Base-by-base conservation (phyloP, 2,329 filamentous ascomycete genomes). In the Cercospora sesami region DNA sequence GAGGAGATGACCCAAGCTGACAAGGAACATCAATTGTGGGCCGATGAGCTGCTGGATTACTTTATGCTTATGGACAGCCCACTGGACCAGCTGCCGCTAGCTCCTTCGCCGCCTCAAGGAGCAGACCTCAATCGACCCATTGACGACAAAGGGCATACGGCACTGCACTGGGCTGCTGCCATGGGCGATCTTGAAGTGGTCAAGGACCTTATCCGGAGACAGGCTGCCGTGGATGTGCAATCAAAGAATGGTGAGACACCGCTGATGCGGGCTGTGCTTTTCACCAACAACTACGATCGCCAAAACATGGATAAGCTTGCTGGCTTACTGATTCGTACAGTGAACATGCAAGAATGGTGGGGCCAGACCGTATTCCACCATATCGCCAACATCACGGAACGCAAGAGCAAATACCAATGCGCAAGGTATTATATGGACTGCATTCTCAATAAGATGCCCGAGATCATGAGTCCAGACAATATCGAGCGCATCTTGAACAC, bases 161-260 rank as follows among this genome's bases (percentile, higher is more conserved):
- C 94, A 5, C 86, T 99, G 72, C 95, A 99, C 78, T 99, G 95
- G 95, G 95, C 94, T 18, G 93, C 93, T 63, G 93, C 95, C 26
- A 99, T 99, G 94, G 95, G 95, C 67, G 95, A 98, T 73, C 84
- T 97, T 31, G 91, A 94, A 60, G 92, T 98, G 16, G 92, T 97
- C 69, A 93, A 90, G 78, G 91, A 96, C 78, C 84, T 99, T 18
- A 90, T 95, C 74, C 86, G 89, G 48, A 93, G 94, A 69, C 90
- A 91, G 51, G 93, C 94, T 10, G 88, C 88, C 69, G 84, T 93
- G 16, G 87, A 88, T 31, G 88, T 90, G 2, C 86, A 90, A 69
- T 89, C 88, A 0, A 85, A 82, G 69, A 82, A 81, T 64, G 81
- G 83, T 42, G 94, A 98, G 80, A 98, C 95, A 0, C 94, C 95